Evolutionary conservation across 352 stramenopile genomes (phyloP), one percentile per base, ranked within the genome.

Genomic region (Phytopythium litorale): DNA sequence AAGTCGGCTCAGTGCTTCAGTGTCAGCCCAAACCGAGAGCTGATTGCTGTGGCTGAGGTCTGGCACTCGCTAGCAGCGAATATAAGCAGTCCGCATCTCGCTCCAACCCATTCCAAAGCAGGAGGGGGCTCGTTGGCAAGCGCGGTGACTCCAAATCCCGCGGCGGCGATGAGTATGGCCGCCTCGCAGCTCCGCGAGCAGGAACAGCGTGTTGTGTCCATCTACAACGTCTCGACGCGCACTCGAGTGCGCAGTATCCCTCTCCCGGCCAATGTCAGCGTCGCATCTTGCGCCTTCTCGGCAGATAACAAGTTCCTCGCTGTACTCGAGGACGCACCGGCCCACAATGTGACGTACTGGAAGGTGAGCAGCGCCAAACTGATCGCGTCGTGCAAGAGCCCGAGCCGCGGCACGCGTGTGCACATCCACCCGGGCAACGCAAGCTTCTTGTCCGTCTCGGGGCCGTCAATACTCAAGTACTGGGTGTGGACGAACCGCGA

Each of bases 291-390:
- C 48, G 73, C 70, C 32, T 92, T 94, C 49, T 90, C 79, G 6
- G 57, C 68, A 0, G 85, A 91, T 58, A 91, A 87, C 67, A 94
- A 92, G 63, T 91, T 86, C 62, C 57, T 94, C 1, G 82, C 71
- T 0, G 72, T 91, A 55, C 70, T 92, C 1, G 82, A 92, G 42
- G 83, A 92, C 45, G 76, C 83, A 19, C 85, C 84, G 42, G 67
- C 78, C 4, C 80, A 92, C 57, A 84, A 74, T 23, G 74, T 94
- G 28, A 87, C 79, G 32, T 92, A 91, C 61, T 94, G 81, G 83
- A 92, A 94, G 63, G 74, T 89, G 45, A 81, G 75, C 65, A 92
- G 76, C 19, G 67, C 73, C n/a, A 92, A 92, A 58, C 71, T 94
- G 35, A 52, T 94, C 23, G 77, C 83, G 28, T 82, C 75, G 0